A percentile compares a stretch with the other conserved stretches of the same genome.
Evolutionary conservation across 108 stramenopile species (phyloP).

Genomic region (Epipyxis sp.): DNA sequence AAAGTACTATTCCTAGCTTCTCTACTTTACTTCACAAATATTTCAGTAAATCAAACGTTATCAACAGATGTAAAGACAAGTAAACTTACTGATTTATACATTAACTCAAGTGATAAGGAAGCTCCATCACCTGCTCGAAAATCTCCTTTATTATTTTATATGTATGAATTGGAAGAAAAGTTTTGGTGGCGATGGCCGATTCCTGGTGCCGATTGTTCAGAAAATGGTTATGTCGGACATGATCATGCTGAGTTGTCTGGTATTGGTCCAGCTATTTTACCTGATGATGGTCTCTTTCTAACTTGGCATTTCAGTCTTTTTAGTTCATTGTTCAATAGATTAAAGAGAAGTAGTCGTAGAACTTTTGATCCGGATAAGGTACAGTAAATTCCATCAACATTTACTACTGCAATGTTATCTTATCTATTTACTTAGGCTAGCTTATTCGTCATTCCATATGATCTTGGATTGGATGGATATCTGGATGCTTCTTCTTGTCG

Average conservation of each 20-base stretch:
- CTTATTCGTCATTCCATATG: slow-evolving; percentile 31
- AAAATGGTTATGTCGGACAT: slow-evolving; percentile 30
- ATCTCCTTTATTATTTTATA: slow-evolving; percentile 8
- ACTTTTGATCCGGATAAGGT: slow-evolving; percentile 9
- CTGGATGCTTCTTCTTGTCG: neutral
- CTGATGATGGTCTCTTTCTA: slow-evolving; percentile 16
- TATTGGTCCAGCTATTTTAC: neutral
- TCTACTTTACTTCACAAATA: no score
- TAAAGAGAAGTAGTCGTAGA: slow-evolving; percentile 15
- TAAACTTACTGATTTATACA: neutral
- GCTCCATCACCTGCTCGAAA: neutral
- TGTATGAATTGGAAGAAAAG: slow-evolving; percentile 18
- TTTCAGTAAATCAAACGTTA: no score
- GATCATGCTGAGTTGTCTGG: slow-evolving; percentile 22
- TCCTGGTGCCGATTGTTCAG: neutral
- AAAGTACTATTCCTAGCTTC: no score
- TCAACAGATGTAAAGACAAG: no score
- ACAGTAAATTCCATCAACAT: no score
- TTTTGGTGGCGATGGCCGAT: slow-evolving; percentile 33
- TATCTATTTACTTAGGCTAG: no score
- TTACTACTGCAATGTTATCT: neutral
- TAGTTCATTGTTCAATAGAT: slow-evolving; percentile 22
- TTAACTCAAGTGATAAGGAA: slow-evolving; percentile 1
- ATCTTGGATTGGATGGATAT: slow-evolving; percentile 29
- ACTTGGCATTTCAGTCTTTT: slow-evolving; percentile 35